Percentiles rank a stretch among this genome's conserved stretches.
These are phyloP conservation scores for Emergomyces pasteurianus DNA, from an alignment of 2,329 filamentous ascomycete species.

Conservation along the genomic window DNA sequence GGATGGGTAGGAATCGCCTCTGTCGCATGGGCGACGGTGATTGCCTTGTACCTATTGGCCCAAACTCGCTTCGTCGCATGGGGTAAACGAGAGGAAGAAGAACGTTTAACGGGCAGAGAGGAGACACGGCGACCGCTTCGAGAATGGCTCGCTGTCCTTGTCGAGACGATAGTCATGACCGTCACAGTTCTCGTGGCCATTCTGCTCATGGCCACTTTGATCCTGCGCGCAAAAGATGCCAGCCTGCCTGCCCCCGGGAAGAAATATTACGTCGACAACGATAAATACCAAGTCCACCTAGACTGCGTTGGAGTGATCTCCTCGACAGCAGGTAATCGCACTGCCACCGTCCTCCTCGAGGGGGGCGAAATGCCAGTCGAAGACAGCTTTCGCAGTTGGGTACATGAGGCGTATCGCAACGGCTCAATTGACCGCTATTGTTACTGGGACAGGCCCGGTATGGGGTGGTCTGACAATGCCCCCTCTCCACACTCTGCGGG, in stretches of 20 bases:
- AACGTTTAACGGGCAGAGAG: constrained; percentile 75
- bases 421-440: constrained; percentile 82
- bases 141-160: constrained; percentile 73
- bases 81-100: constrained; percentile 88
- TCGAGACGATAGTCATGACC: constrained; percentile 59
- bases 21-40: constrained; percentile 69
- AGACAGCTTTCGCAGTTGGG: constrained; percentile 66
- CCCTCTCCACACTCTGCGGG: constrained; percentile 88
- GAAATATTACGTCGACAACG: constrained; percentile 65
- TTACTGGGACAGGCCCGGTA: constrained; percentile 86
- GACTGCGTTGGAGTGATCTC: constrained; percentile 64
- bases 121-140: constrained; percentile 70
- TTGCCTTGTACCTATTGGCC: constrained; percentile 65
- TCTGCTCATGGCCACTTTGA: constrained; percentile 66
- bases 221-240: constrained; percentile 68
- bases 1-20: constrained; percentile 83
- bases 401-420: constrained; percentile 61
- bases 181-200: constrained; percentile 57
- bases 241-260: constrained; percentile 61
- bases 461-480: constrained; percentile 81
- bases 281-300: constrained; percentile 78
- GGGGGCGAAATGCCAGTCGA: constrained; percentile 71
- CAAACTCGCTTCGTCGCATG: constrained; percentile 76
- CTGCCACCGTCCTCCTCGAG: constrained; percentile 72
- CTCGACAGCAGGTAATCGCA: constrained; percentile 18